phyloP scores from a whole-genome alignment of 176 grass and related monocot genomes.

The Bromus sterilis region DNA sequence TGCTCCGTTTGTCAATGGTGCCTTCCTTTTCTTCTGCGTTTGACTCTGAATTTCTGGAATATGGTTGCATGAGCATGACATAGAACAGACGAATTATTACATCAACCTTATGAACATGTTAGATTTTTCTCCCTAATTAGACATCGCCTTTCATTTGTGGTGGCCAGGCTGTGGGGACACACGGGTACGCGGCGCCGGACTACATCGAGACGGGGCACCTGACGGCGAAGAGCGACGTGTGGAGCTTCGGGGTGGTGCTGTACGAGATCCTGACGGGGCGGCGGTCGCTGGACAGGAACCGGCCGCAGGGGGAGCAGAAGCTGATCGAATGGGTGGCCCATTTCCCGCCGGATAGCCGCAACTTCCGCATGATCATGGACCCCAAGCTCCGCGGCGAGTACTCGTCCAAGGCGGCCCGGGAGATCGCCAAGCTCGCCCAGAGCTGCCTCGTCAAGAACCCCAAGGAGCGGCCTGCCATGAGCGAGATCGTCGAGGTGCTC shows the following conservation, averaged over 20 bases:
- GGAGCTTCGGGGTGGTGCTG: slow-evolving; percentile 89
- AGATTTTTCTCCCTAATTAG: background rate
- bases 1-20: background rate
- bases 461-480: slow-evolving; percentile 77
- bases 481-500: slow-evolving; percentile 58
- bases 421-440: slow-evolving; percentile 81
- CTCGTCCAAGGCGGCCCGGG: slow-evolving; percentile 54
- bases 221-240: slow-evolving; percentile 84
- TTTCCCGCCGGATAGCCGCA: slow-evolving; percentile 61
- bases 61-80: background rate
- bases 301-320: slow-evolving; percentile 64
- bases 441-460: slow-evolving; percentile 65
- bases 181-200: slow-evolving; percentile 91
- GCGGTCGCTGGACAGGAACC: slow-evolving; percentile 64
- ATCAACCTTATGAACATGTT: background rate
- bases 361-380: slow-evolving; percentile 92
- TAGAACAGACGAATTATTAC: background rate
- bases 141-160: background rate
- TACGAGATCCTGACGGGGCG: slow-evolving; percentile 87
- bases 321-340: slow-evolving; percentile 81
- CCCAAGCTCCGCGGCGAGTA: slow-evolving; percentile 62
- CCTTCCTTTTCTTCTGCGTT: background rate
- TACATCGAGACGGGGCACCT: slow-evolving; percentile 86
- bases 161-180: slow-evolving; percentile 71
- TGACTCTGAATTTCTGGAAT: background rate